phyloP scores from a whole-genome alignment of 2,329 filamentous ascomycete species.

The Magnaporthiopsis rhizophila region DNA sequence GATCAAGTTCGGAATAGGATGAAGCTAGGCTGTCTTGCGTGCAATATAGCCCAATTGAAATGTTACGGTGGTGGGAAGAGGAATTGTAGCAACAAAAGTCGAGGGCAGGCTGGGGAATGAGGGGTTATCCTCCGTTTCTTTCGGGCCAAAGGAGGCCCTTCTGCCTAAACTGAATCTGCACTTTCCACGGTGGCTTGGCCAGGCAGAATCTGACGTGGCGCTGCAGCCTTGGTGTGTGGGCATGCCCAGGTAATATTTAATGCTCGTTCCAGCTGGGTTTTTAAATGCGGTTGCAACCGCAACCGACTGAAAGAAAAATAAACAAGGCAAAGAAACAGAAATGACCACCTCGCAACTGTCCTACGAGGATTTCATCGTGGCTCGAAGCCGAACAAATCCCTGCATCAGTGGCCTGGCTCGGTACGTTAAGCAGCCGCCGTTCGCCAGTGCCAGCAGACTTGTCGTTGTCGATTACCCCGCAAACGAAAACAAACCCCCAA shows the following conservation, averaged over 20 bases:
- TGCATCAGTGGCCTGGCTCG: conserved; percentile 5
- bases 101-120: neutral
- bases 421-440: neutral
- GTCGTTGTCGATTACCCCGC: conserved; percentile 1
- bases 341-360: neutral
- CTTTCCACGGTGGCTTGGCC: no score
- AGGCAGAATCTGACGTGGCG: no score
- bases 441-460: neutral
- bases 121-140: neutral
- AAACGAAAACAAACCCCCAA: neutral
- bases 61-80: neutral
- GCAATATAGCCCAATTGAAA: neutral
- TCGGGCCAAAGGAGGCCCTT: no score
- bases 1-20: neutral
- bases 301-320: neutral
- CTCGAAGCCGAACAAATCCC: conserved; percentile 8
- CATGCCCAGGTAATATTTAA: no score
- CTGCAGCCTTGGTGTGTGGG: no score
- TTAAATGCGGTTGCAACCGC: no score
- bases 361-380: conserved; percentile 9
- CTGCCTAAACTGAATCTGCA: no score
- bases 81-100: neutral
- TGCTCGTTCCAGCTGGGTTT: no score
- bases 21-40: neutral
- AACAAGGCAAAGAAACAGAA: neutral